Evolutionary conservation across 257 asterid genomes (phyloP), one percentile per base, ranked within the genome.

Genomic region (Solanum appendiculatum): DNA sequence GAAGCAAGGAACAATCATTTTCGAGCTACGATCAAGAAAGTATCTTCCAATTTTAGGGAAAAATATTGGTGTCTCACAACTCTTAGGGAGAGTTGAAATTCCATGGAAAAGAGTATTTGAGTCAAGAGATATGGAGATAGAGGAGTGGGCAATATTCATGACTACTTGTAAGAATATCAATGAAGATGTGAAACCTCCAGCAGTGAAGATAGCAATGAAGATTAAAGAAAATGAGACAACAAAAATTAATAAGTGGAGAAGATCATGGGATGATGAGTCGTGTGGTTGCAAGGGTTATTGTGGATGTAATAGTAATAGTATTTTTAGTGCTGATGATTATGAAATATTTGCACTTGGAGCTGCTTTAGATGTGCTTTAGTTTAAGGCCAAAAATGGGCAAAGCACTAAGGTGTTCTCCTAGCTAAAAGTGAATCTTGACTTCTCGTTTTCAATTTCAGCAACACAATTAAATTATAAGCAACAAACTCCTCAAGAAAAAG

Each of bases 21-120:
- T 94, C 58, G 97, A 95, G 93, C 93, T 95, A 21, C 91, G 97
- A 21, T 84, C 86, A 77, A 92, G 95, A 85, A 90, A 42, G 29
- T 34, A 86, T 18, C 2, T 85, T 3, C 88, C 96, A 13, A 54
- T 90, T 64, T 29, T 92, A 13, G 90, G 94, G 2, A 40, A 75
- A 37, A 84, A 78, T 83, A 81, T 89, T 8, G 86, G 92, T 6
- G 89, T 95, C 54, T 93, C 98, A 29, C 91, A 91, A 75, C 84
- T 92, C 23, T 7, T 95, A 85, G 98, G 94, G 0, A 91, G 84
- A 90, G 93, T 92, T 40, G 94, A 93, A 89, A 58, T 94, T 90
- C 93, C 94, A 25, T 92, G 94, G 97, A 88, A 44, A 85, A 88
- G 74, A 63, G 91, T 86, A 18, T 73, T 89, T 18, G 93, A 86